Evolutionary conservation across 1,284 basidiomycete genomes (phyloP).

Genomic region (Heimioporus retisporus): DNA sequence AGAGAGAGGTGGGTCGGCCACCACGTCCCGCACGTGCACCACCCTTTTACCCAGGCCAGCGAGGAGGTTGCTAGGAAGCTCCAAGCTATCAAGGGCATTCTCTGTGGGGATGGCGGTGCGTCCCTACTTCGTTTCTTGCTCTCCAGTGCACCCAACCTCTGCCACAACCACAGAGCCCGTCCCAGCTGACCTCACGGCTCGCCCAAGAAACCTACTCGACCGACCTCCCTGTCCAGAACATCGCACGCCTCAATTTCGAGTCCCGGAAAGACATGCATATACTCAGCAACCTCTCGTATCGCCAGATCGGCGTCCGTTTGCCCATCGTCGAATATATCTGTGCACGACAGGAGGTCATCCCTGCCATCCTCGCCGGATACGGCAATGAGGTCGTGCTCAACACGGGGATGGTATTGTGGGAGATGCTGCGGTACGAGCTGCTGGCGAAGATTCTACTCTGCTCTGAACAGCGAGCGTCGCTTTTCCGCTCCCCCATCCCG

Average conservation of each 20-base stretch:
- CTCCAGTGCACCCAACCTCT: constrained; percentile 16
- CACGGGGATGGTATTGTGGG: constrained; percentile 97
- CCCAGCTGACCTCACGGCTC: constrained; percentile 91
- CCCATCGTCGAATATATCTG: constrained; percentile 97
- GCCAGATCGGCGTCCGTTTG: constrained; percentile 93
- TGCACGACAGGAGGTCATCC: constrained; percentile 84
- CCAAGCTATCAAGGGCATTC: constrained; percentile 88
- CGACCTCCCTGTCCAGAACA: constrained; percentile 89
- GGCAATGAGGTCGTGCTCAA: constrained; percentile 96
- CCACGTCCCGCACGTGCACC: constrained; percentile 1
- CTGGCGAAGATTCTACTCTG: constrained; percentile 93
- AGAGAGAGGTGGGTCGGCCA: constrained; percentile 75
- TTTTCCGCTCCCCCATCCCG: not conserved
- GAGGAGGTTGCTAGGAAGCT: constrained; percentile 93
- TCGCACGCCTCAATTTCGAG: constrained; percentile 96
- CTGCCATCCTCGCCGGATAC: constrained; percentile 91
- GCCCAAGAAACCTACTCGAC: constrained; percentile 96
- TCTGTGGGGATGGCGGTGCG: constrained; percentile 89
- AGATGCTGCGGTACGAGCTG: constrained; percentile 96
- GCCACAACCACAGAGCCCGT: constrained; percentile 67
- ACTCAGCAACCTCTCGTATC: constrained; percentile 94
- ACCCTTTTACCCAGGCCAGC: constrained; percentile 63
- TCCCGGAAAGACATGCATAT: constrained; percentile 97
- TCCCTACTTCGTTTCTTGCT: constrained; percentile 17
- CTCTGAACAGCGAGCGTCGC: constrained; percentile 85